Base-by-base conservation (phyloP, 116 monocot genomes). In the Zostera marina region DNA sequence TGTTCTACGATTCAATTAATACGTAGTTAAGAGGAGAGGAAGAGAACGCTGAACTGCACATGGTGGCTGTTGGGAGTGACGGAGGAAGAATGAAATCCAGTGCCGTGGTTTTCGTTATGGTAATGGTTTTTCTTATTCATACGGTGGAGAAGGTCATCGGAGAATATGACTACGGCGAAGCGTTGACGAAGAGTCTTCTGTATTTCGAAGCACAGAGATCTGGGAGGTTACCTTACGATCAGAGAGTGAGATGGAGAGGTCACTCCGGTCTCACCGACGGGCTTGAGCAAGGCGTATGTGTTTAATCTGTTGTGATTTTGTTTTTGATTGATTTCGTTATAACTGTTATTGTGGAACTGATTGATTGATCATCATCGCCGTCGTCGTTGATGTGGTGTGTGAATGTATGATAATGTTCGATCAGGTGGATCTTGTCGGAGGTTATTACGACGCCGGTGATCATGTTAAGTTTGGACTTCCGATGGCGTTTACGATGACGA, bases 161-260 rank as follows among this genome's bases (percentile, higher is more conserved):
- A 23, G 58, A 22, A 9, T 58, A 26, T 4, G 60, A 46, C 17
- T 79, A 79, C 56, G 21, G 39, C 47, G 38, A 53, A 0, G 83
- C 88, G 0, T 62, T 88, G 8, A 69, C 57, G 4, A 75, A 79
- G 43, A 77, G 76, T 14, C 39, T 88, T 25, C 63, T 88, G 24
- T 88, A 75, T 64, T 88, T 77, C 52, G 88, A 88, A 65, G 80
- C 75, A 7, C 88, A 88, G 66, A 67, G 88, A 22, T 80, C 83
- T 1, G 83, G 88, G 15, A 65, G 59, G 57, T 60, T 88, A 41
- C 88, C 88, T 1, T 0, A 32, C 3, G 42, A 46, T 61, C 80
- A 77, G 53, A 69, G 88, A 17, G 83, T 80, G 16, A 16, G 14
- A 1, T 88, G 88, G 88, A 71, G 80, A 0, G 67, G 52, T 1